Evolutionary conservation across 805 yeast species (phyloP), one percentile per base, ranked within the genome.

Genomic region (Candida maris): DNA sequence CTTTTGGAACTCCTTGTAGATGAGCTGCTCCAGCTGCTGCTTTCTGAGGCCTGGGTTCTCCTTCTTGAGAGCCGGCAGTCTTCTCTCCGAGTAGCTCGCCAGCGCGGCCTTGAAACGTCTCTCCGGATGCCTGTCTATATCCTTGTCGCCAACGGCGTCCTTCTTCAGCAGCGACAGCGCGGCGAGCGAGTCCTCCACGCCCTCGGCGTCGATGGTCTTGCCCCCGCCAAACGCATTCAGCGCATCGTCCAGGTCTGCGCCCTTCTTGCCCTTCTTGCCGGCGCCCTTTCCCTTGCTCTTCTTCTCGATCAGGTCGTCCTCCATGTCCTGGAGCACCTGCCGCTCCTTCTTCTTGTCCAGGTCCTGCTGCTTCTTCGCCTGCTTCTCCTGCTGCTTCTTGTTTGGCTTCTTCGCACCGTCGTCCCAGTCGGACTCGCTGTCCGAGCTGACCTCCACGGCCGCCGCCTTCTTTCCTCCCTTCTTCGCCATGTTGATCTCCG

Each of bases 61-160:
- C 56, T 77, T 70, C 61, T 80, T 78, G 37, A 81, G 39, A 52
- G 81, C 86, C 4, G 93, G 91, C 27, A 82, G 55, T 51, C 91
- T 71, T 38, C 69, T 65, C 44, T 79, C 91, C 51, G 85, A 86
- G 52, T 64, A 85, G 1, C 85, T 86, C 9, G 76, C 70, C 38
- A 68, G 68, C 0, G 95, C 95, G 18, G 91, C 86, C 65, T 85
- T 85, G 62, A 81, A 83, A 55, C 95, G 75, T 62, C 94, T 76
- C 66, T 85, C 95, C 7, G 95, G 95, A 50, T 85, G 95, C 59
- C 87, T 78, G 42, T 85, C 95, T 35, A 85, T 68, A 35, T 78
- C 85, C 52, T 79, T 79, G 42, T 63, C 64, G 27, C 65, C 61
- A 21, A 81, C 80, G 35, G 77, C 82, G 36, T 68, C 75, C 30